Evolutionary conservation across 164 flowering plant species (phyloP).

Genomic region (Vitis labrusca): DNA sequence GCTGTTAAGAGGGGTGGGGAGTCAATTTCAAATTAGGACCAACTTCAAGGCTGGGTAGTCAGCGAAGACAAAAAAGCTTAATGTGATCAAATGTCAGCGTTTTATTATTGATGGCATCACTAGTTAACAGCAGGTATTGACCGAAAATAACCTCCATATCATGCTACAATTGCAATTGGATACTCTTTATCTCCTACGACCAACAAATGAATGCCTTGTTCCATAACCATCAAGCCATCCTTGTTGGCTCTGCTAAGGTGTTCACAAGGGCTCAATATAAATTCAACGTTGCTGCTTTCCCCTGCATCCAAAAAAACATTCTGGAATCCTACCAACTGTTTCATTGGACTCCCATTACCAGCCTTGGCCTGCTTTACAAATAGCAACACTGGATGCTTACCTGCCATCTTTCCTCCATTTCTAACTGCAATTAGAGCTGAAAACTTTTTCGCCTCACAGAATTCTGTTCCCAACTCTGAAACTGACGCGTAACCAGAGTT

Average conservation of each 20-base stretch:
- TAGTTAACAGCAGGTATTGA: not conserved
- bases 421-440: constrained; percentile 45
- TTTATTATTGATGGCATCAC: not conserved
- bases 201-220: constrained; percentile 58
- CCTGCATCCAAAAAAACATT: constrained; percentile 51
- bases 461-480: constrained; percentile 40
- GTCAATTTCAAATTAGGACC: too few relatives aligned
- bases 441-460: constrained; percentile 48
- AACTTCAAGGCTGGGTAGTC: too few relatives aligned
- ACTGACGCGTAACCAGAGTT: constrained; percentile 30
- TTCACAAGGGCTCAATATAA: constrained; percentile 68
- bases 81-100: not conserved
- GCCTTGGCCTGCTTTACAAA: constrained; percentile 30
- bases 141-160: constrained; percentile 1
- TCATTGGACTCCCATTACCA: constrained; percentile 42
- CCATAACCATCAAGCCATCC: constrained; percentile 66
- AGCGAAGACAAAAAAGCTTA: too few relatives aligned
- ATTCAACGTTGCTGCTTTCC: constrained; percentile 45
- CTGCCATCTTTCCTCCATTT: constrained; percentile 67
- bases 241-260: constrained; percentile 63
- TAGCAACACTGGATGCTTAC: constrained; percentile 75
- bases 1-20: too few relatives aligned
- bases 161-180: constrained; percentile 36
- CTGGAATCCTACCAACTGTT: constrained; percentile 69
- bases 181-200: constrained; percentile 59